Base-by-base conservation (phyloP, 768 basidiomycete genomes). In the Rhodosporidiobolus sp. region DNA sequence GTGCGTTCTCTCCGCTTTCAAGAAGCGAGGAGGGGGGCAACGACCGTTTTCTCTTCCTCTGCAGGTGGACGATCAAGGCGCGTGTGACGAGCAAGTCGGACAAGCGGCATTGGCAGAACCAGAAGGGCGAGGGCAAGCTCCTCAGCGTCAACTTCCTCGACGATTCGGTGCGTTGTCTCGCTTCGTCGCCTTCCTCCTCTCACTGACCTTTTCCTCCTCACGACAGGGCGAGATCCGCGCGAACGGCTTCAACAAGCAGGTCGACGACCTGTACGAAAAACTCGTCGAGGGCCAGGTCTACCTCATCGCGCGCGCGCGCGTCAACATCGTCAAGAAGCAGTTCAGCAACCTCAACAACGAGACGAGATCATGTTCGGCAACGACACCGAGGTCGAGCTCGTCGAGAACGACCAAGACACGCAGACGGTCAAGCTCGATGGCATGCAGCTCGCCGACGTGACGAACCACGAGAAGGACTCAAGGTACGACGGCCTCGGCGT, bases 241-340 rank as follows among this genome's bases (percentile, higher is more conserved):
- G 1, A 98, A 94, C 2, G 94, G 84, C 16, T 98, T 97, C 84
- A 98, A 97, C 78, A 82, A 86, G 19, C 88, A 86, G 17, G 93
- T 89, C 50, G 92, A 94, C 77, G 86, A 87, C 49, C 84, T 94
- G 50, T 94, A 89, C 81, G 87, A 90, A n/a, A 86, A 86, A 78
- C 78, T 99, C 28, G 86, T 94, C 76, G 94, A 96, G 81, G 90
- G 90, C 60, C 94, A 94, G 79, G 94, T 94, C 14, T 98, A 94
- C 80, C 92, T 85, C 78, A 85, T 98, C 65, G 92, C 92, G 0
- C 91, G 89, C 79, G 96, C 90, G 10, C 87, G 92, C 60, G 89
- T 98, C 79, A 92, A 92, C 78, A 87, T 97, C 22, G 95, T 94
- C 45, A 98, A 96, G 84, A 97, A 94, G 83, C 94, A 96, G 82